These are phyloP conservation scores for Ajuga chamaepitys DNA, from an alignment of 257 asterid species.

Conservation along the genomic window DNA sequence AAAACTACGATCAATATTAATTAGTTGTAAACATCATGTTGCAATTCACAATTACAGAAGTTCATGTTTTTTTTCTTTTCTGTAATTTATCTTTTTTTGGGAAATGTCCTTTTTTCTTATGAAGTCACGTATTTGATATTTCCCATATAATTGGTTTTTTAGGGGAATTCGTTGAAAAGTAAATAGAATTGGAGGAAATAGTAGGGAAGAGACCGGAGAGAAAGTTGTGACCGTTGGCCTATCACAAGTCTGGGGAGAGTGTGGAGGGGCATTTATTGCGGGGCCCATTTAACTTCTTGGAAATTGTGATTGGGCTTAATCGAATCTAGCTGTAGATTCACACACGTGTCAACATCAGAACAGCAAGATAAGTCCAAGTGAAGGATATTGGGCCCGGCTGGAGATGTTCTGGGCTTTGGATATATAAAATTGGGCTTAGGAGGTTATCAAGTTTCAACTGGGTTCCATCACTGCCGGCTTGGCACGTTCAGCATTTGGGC, in stretches of 20 bases:
- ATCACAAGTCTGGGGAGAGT: neutral
- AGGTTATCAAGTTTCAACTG: no score
- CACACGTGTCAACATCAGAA: slow-evolving; percentile 15
- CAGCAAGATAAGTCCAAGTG: neutral
- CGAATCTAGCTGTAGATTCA: neutral
- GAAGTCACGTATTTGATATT: no score
- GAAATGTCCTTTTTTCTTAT: no score
- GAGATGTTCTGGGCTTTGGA: neutral
- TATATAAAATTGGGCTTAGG: no score
- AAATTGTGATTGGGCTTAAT: slow-evolving; percentile 27
- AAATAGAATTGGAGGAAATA: neutral
- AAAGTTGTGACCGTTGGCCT: slow-evolving; percentile 24
- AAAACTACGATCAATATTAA: no score
- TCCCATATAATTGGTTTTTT: no score
- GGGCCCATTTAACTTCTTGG: slow-evolving; percentile 22
- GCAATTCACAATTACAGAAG: no score
- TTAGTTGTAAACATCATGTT: no score
- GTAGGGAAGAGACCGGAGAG: slow-evolving; percentile 22
- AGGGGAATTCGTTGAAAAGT: neutral
- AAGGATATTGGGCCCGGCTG: slow-evolving; percentile 10
- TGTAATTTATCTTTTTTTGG: no score
- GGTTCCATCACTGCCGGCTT: no score
- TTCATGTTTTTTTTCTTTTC: no score
- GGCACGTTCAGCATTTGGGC: no score
- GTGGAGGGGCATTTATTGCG: slow-evolving; percentile 34